These are phyloP conservation scores for Glomus cerebriforme DNA, from an alignment of 192 early-diverging fungal species.

Conservation along the genomic window DNA sequence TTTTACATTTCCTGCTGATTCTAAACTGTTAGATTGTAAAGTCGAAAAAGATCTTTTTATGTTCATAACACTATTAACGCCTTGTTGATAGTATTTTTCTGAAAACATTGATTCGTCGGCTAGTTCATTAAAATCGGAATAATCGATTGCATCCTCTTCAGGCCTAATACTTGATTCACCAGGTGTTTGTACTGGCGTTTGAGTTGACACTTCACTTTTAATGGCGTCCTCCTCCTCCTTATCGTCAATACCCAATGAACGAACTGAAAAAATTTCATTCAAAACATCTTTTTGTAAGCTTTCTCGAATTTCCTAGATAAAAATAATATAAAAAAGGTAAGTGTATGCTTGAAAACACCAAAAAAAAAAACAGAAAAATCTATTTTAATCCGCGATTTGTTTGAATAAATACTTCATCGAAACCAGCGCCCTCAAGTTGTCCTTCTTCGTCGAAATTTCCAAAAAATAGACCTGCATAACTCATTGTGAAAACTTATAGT, in stretches of 20 bases:
- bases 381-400: not conserved
- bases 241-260: constrained; percentile 55
- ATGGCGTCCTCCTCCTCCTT: constrained; percentile 48
- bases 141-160: constrained; percentile 77
- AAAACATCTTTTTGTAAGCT: constrained; percentile 55
- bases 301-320: constrained; percentile 54
- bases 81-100: constrained; percentile 47
- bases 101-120: constrained; percentile 64
- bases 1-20: not conserved
- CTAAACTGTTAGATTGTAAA: constrained; percentile 7
- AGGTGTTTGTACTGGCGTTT: constrained; percentile 27
- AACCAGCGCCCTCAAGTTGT: constrained; percentile 64
- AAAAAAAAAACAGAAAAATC: too few relatives aligned
- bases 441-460: constrained; percentile 91
- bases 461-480: constrained; percentile 70
- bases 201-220: constrained; percentile 39
- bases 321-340: constrained; percentile 9
- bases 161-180: constrained; percentile 52
- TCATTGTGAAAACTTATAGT: not conserved
- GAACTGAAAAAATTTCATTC: constrained; percentile 49
- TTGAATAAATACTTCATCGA: constrained; percentile 45
- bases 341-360: not conserved
- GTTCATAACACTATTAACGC: constrained; percentile 41
- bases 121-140: constrained; percentile 80
- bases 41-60: constrained; percentile 35